Evolutionary conservation across 148 eudicot species (phyloP), one percentile per base, ranked within the genome.

Genomic region (Vaccinium vitisidaea): DNA sequence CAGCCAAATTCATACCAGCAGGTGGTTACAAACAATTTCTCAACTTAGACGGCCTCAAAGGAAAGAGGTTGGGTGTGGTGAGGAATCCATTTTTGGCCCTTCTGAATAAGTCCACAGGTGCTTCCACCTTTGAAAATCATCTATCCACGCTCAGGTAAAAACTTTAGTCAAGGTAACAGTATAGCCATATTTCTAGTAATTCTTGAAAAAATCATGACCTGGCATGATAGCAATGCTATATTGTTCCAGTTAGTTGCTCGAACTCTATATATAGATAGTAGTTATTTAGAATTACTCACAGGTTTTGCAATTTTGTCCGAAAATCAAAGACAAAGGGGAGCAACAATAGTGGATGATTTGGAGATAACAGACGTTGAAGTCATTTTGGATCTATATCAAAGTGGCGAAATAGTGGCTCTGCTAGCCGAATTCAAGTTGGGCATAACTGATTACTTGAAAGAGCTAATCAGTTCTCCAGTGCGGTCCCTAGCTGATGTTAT

Each of bases 21-120:
- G 91, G 89, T 30, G 93, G 92, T 63, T 91, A 91, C n/a, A 59
- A 30, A 27, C 93, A 88, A 82, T 91, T 88, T 81, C 91, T 91
- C 18, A 88, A 86, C 46, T 52, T 12, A 13, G 85, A 87, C 46
- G 93, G 92, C 1, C 86, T 91, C 16, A 79, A 79, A 69, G 90
- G 93, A n/a, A 91, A 91, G 86, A 86, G 92, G 83, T 53, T 91
- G 11, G 91, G 92, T 6, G 84, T 90, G 43, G 86, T 89, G 32
- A 88, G 90, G 25, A 73, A 88, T 58, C 90, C 91, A 3, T 87
- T 88, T 75, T 84, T 88, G 77, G 84, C 75, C 27, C 79, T 70
- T 25, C 48, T 43, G 1, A 52, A 63, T 43, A 80, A 65, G 6
- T 75, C 88, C 10, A 48, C 56, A 2, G 65, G 43, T 5, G 49